Percentiles rank a stretch among this genome's conserved stretches.
These are phyloP conservation scores for Aspergillus sp. DNA, from an alignment of 2,329 filamentous ascomycete species.

Conservation along the genomic window DNA sequence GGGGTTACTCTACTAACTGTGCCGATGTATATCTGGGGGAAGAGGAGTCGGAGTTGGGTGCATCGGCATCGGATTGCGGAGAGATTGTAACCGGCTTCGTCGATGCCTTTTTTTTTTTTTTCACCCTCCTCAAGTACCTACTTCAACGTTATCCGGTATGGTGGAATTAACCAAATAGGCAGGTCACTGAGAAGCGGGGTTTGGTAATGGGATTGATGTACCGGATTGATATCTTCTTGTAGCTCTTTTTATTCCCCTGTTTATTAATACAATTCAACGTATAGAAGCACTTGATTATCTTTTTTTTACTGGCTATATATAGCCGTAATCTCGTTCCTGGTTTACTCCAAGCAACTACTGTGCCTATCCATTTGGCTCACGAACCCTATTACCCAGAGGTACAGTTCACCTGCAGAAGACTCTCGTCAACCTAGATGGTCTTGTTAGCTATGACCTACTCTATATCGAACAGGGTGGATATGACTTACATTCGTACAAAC, in stretches of 20 bases:
- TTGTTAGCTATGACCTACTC: background rate
- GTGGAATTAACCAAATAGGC: too few relatives aligned
- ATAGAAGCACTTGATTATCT: background rate
- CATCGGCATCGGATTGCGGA: constrained; percentile 20
- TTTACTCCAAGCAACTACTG: too few relatives aligned
- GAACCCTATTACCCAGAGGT: constrained; percentile 11
- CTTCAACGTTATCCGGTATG: too few relatives aligned
- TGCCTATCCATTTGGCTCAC: too few relatives aligned
- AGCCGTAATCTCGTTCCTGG: too few relatives aligned
- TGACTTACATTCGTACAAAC: constrained; percentile 47
- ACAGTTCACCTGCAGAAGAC: constrained; percentile 38
- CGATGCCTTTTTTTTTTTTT: too few relatives aligned
- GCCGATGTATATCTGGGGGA: constrained; percentile 30
- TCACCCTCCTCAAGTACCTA: too few relatives aligned
- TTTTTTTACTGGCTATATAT: too few relatives aligned
- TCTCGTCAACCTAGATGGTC: constrained; percentile 29
- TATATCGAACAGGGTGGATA: background rate
- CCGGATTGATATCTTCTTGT: too few relatives aligned
- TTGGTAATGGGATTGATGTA: too few relatives aligned
- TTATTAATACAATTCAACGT: background rate
- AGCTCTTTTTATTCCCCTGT: too few relatives aligned
- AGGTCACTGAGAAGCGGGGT: too few relatives aligned
- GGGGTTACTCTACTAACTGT: constrained; percentile 24
- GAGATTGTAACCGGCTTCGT: constrained; percentile 4
- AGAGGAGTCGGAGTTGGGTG: constrained; percentile 23